Evolutionary conservation across 768 basidiomycete species (phyloP).

Genomic region (Bullera alba): DNA sequence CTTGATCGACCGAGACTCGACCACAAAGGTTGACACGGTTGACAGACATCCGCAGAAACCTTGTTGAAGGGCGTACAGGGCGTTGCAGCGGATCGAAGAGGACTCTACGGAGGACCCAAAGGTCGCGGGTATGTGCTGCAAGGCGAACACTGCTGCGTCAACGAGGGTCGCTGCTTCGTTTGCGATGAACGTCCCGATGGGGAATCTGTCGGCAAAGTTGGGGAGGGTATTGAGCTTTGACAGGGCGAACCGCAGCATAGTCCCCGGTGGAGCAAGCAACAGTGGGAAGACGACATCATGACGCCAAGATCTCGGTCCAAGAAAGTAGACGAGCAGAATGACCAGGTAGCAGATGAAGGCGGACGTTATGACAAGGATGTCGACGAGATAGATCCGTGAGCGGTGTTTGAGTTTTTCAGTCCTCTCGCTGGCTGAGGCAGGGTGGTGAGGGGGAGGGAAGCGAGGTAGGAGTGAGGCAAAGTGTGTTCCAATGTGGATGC

Average conservation of each 20-base stretch:
- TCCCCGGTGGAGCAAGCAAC: constrained; percentile 81
- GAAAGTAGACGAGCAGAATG: constrained; percentile 70
- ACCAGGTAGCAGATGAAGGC: constrained; percentile 66
- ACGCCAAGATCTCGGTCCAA: constrained; percentile 62
- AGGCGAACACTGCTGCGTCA: constrained; percentile 63
- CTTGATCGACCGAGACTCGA: constrained; percentile 61
- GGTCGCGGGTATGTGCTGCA: constrained; percentile 51
- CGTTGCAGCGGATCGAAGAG: constrained; percentile 14
- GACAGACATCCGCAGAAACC: constrained; percentile 94
- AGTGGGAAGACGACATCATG: constrained; percentile 78
- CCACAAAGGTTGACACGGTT: constrained; percentile 87
- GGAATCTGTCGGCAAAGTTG: constrained; percentile 45
- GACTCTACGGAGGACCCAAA: neutral
- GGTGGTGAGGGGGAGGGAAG: neutral
- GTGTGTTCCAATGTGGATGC: constrained; percentile 66
- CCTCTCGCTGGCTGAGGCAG: constrained; percentile 1
- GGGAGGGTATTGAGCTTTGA: constrained; percentile 60
- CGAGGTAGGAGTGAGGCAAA: constrained; percentile 50
- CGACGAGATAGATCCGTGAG: constrained; percentile 36
- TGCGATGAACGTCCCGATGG: constrained; percentile 43
- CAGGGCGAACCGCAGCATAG: constrained; percentile 73
- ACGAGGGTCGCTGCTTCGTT: constrained; percentile 68
- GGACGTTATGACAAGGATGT: constrained; percentile 53
- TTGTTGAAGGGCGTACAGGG: constrained; percentile 74
- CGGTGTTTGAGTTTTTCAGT: neutral